Percentiles rank a stretch among this genome's conserved stretches.
Conservation (phyloP, 1,284 basidiomycete species). For the Pisolithus thermaeus region DNA sequence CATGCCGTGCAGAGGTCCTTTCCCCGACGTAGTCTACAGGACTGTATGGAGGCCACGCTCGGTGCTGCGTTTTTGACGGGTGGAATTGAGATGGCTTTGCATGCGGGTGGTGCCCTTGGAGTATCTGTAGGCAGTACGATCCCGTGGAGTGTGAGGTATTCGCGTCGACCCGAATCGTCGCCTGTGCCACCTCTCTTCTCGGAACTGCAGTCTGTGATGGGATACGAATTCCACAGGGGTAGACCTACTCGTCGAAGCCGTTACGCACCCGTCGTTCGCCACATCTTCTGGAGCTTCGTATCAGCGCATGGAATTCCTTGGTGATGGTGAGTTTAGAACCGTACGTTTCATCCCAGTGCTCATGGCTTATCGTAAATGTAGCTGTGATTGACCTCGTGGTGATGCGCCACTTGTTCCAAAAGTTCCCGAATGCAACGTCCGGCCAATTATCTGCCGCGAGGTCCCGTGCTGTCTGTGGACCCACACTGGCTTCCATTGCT, state of each 20-base stretch:
- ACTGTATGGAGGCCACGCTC: conserved; percentile 79
- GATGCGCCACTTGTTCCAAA: conserved; percentile 64
- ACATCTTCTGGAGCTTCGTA: conserved; percentile 57
- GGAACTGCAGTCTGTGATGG: conserved; percentile 55
- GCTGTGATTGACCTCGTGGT: conserved; percentile 75
- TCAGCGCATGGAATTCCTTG: conserved; percentile 80
- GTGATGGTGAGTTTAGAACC: conserved; percentile 58
- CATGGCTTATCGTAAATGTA: conserved; percentile 24
- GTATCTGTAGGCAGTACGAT: conserved; percentile 64
- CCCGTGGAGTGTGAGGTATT: conserved; percentile 57
- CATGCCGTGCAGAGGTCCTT: conserved; percentile 34
- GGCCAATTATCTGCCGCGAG: conserved; percentile 69
- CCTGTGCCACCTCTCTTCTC: conserved; percentile 45
- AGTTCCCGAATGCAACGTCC: conserved; percentile 65
- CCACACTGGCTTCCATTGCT: conserved; percentile 64
- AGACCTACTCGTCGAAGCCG: conserved; percentile 65
- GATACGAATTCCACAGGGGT: conserved; percentile 64
- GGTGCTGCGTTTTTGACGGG: conserved; percentile 70
- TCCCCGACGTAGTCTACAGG: conserved; percentile 69
- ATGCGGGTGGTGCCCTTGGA: conserved; percentile 57
- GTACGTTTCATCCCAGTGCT: conserved; percentile 6
- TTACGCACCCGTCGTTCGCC: conserved; percentile 76
- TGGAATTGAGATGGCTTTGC: conserved; percentile 62
- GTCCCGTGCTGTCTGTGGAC: conserved; percentile 66
- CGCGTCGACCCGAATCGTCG: conserved; percentile 25